Conservation (phyloP, 2,329 filamentous ascomycete species). For the Endocalyx cinctus region DNA sequence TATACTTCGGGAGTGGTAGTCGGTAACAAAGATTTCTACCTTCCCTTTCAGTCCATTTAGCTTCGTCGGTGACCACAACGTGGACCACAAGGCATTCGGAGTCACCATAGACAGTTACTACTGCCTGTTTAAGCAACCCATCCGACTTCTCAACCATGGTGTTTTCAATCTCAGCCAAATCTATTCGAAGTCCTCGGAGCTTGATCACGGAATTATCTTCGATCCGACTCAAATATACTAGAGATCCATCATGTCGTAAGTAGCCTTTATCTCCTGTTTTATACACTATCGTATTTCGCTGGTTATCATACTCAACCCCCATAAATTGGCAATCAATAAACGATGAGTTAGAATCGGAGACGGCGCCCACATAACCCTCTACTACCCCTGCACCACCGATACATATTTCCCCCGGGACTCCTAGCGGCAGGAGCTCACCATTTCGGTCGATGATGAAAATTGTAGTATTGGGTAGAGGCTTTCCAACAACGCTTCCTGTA, state of each 20-base stretch:
- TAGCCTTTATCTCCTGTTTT: background rate
- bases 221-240: background rate
- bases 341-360: background rate
- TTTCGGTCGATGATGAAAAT: background rate
- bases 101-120: background rate
- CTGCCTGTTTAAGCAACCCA: background rate
- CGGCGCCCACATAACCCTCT: background rate
- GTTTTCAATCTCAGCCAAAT: background rate
- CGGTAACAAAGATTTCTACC: background rate
- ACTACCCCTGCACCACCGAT: background rate
- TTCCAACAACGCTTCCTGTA: background rate
- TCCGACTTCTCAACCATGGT: background rate
- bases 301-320: background rate
- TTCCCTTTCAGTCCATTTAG: background rate
- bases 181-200: background rate
- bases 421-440: background rate
- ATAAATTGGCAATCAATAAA: background rate
- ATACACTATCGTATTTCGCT: background rate
- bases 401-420: background rate
- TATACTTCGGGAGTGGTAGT: background rate
- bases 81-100: background rate
- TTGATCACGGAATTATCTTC: background rate
- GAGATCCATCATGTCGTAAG: background rate
- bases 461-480: background rate
- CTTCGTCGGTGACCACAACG: background rate